phyloP scores from a whole-genome alignment of 2,329 filamentous ascomycete species.

The Aspergillus spinulosporus region DNA sequence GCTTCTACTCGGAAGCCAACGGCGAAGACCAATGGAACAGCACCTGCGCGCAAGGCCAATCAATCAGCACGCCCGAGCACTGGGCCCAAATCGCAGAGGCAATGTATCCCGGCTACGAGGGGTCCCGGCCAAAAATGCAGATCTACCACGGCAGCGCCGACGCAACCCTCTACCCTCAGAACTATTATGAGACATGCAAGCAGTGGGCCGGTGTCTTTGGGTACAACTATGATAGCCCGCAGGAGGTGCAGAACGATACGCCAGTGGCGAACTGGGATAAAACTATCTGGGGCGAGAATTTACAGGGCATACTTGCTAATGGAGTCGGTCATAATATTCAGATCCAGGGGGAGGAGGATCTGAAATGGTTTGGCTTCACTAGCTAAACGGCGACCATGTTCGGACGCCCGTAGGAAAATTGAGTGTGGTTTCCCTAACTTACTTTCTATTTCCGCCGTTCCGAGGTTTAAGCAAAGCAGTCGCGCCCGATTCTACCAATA shows the following conservation, averaged over 20 bases:
- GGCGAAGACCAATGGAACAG: constrained; percentile 27
- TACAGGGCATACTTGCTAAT: constrained; percentile 27
- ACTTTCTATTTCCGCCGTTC: too few relatives aligned
- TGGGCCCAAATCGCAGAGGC: constrained; percentile 24
- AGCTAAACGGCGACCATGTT: not conserved
- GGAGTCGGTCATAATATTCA: constrained; percentile 26
- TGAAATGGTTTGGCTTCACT: constrained; percentile 30
- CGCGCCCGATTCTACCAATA: too few relatives aligned
- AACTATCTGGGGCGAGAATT: constrained; percentile 24
- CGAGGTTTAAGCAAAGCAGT: too few relatives aligned
- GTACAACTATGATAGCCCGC: constrained; percentile 23
- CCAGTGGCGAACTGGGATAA: constrained; percentile 25
- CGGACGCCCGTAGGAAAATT: too few relatives aligned
- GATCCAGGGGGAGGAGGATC: constrained; percentile 24
- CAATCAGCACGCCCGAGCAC: constrained; percentile 22
- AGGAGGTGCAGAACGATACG: constrained; percentile 15
- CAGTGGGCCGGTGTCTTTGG: constrained; percentile 57
- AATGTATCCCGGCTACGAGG: constrained; percentile 40
- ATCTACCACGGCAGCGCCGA: constrained; percentile 60
- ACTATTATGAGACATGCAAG: constrained; percentile 61
- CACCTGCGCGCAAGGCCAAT: constrained; percentile 24
- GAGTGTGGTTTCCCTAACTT: too few relatives aligned
- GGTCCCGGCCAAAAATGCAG: constrained; percentile 56
- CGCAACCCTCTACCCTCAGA: constrained; percentile 52
- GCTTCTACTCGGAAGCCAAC: constrained; percentile 22